Percentiles rank a stretch among this genome's conserved stretches.
phyloP scores from a whole-genome alignment of 108 stramenopile genomes.

The Skeletonema menzelii region DNA sequence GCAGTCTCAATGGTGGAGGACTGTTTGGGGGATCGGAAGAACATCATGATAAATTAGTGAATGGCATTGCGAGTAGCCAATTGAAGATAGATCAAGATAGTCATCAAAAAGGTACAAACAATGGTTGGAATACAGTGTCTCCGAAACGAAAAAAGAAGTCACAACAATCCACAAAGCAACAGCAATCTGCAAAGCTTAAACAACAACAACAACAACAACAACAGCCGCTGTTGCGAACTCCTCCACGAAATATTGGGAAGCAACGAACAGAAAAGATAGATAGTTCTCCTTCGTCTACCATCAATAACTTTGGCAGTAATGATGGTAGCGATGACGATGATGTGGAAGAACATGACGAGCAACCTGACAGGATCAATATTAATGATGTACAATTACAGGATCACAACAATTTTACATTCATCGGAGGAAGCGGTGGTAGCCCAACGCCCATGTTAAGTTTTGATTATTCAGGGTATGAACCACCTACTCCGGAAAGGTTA shows the following conservation, averaged over 20 bases:
- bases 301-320: neutral
- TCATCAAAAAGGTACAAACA: neutral
- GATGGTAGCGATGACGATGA: neutral
- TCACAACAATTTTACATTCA: conserved; percentile 3
- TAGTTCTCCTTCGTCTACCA: neutral
- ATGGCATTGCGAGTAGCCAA: neutral
- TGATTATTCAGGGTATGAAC: conserved; percentile 44
- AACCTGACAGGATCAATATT: neutral
- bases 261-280: neutral
- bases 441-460: conserved; percentile 42
- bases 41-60: neutral
- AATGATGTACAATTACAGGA: neutral
- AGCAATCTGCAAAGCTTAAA: neutral
- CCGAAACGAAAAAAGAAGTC: neutral
- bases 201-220: neutral
- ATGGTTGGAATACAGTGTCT: neutral
- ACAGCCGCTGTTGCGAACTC: neutral
- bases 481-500: conserved; percentile 30
- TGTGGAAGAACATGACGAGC: neutral
- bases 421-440: conserved; percentile 11
- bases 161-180: neutral
- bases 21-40: neutral
- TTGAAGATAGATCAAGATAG: neutral
- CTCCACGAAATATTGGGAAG: neutral
- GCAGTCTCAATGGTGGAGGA: neutral